Percentiles rank a stretch among this genome's conserved stretches.
phyloP scores from a whole-genome alignment of 2,329 filamentous ascomycete species.

The Ophiostoma populinum region DNA sequence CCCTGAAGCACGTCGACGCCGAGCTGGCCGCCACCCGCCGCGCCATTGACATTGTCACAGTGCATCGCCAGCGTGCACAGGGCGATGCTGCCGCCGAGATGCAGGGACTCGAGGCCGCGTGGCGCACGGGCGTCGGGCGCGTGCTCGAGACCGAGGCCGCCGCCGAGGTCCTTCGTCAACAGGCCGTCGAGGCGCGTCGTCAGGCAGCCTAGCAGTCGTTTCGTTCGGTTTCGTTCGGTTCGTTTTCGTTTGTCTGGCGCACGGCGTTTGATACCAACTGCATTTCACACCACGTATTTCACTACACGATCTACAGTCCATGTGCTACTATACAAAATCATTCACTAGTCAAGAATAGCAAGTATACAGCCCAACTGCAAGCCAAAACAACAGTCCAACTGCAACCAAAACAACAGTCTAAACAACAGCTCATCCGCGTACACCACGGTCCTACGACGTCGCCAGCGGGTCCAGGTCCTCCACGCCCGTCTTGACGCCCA shows the following conservation, averaged over 20 bases:
- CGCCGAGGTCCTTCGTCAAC: constrained; percentile 49
- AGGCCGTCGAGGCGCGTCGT: constrained; percentile 48
- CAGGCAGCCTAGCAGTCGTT: constrained; percentile 14
- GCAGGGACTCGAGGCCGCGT: constrained; percentile 49
- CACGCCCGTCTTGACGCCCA: constrained; percentile 40
- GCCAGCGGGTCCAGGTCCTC: constrained; percentile 52
- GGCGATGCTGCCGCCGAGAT: constrained; percentile 58
- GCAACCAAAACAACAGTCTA: too few relatives aligned
- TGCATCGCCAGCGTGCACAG: constrained; percentile 52
- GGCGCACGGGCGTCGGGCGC: constrained; percentile 61
- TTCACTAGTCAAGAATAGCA: too few relatives aligned
- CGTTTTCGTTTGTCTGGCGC: background rate
- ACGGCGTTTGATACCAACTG: too few relatives aligned
- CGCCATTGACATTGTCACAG: constrained; percentile 57
- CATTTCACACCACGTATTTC: too few relatives aligned
- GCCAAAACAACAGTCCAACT: too few relatives aligned
- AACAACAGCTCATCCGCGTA: background rate
- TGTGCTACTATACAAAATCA: too few relatives aligned
- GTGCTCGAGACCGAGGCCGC: constrained; percentile 80
- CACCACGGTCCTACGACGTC: constrained; percentile 9
- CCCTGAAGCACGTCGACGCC: constrained; percentile 50
- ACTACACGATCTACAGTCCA: too few relatives aligned
- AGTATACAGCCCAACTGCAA: too few relatives aligned
- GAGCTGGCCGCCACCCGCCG: constrained; percentile 53
- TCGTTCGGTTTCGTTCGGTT: too few relatives aligned